These are phyloP conservation scores for Rhynchospora tenuis DNA, from an alignment of 176 grass and related monocot species.

Conservation along the genomic window DNA sequence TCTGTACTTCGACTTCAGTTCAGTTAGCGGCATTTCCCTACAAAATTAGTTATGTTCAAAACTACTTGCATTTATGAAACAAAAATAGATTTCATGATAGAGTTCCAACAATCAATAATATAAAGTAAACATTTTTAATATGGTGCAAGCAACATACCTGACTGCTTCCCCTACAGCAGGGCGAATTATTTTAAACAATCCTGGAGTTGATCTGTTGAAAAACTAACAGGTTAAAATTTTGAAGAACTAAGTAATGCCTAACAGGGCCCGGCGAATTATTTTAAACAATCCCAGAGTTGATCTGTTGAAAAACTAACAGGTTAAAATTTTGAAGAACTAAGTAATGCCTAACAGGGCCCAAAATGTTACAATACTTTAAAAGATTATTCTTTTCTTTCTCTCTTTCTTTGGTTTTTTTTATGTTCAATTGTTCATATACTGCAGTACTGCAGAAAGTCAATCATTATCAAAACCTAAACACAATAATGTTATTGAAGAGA, in stretches of 20 bases:
- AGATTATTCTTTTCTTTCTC: neutral
- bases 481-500: neutral
- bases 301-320: slow-evolving; percentile 34
- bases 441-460: neutral
- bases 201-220: slow-evolving; percentile 59
- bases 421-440: neutral
- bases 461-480: neutral
- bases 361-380: neutral
- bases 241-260: neutral
- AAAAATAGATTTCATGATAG: slow-evolving; percentile 15
- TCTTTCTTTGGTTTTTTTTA: neutral
- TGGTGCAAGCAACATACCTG: slow-evolving; percentile 54
- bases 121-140: neutral
- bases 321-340: neutral
- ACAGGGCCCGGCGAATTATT: slow-evolving; percentile 77
- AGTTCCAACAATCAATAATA: neutral
- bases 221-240: slow-evolving; percentile 17
- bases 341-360: neutral
- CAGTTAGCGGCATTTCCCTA: slow-evolving; percentile 78
- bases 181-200: slow-evolving; percentile 70
- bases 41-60: slow-evolving; percentile 23
- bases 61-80: neutral
- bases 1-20: slow-evolving; percentile 90
- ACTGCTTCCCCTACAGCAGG: slow-evolving; percentile 83
- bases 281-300: slow-evolving; percentile 70